A percentile compares a stretch with the other conserved stretches of the same genome.
Evolutionary conservation across 2,329 filamentous ascomycete species (phyloP).

Genomic region (Ophiocordyceps robertsii): DNA sequence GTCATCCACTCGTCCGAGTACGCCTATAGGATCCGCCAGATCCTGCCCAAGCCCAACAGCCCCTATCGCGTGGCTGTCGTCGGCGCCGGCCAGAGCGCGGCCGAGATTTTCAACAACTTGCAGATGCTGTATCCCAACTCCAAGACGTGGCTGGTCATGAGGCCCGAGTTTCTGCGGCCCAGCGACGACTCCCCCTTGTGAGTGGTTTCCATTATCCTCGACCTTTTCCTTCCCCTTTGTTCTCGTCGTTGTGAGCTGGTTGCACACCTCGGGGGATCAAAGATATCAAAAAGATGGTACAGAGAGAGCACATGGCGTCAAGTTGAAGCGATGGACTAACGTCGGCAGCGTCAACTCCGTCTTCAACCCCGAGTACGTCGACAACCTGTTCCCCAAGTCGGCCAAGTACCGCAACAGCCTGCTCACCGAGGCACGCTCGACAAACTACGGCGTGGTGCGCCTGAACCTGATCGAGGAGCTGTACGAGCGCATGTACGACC

Average conservation of each 20-base stretch:
- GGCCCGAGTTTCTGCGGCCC: slow-evolving; percentile 69
- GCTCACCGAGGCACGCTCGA: slow-evolving; percentile 60
- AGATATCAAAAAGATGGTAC: too few relatives aligned
- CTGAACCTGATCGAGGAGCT: slow-evolving; percentile 81
- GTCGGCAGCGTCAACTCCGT: slow-evolving; percentile 75
- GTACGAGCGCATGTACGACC: slow-evolving; percentile 78
- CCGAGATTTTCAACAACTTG: slow-evolving; percentile 89
- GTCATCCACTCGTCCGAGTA: slow-evolving; percentile 88
- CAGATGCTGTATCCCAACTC: slow-evolving; percentile 72
- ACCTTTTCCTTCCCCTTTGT: not conserved
- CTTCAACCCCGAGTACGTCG: slow-evolving; percentile 80
- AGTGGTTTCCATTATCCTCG: slow-evolving; percentile 20
- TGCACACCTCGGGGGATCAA: too few relatives aligned
- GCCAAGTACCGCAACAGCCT: slow-evolving; percentile 45
- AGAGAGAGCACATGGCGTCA: too few relatives aligned
- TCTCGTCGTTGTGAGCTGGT: too few relatives aligned
- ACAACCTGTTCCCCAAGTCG: slow-evolving; percentile 58
- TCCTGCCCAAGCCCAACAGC: slow-evolving; percentile 40
- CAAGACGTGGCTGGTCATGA: slow-evolving; percentile 65
- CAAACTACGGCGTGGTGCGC: slow-evolving; percentile 90
- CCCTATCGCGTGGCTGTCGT: slow-evolving; percentile 71
- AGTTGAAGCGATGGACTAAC: too few relatives aligned
- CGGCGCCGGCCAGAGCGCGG: slow-evolving; percentile 82
- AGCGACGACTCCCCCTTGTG: slow-evolving; percentile 95
- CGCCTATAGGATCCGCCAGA: slow-evolving; percentile 45